Percentiles rank a stretch among this genome's conserved stretches.
Evolutionary conservation across 208 protist species (phyloP).

Genomic region (Herpetomonas samuelpessoai): DNA sequence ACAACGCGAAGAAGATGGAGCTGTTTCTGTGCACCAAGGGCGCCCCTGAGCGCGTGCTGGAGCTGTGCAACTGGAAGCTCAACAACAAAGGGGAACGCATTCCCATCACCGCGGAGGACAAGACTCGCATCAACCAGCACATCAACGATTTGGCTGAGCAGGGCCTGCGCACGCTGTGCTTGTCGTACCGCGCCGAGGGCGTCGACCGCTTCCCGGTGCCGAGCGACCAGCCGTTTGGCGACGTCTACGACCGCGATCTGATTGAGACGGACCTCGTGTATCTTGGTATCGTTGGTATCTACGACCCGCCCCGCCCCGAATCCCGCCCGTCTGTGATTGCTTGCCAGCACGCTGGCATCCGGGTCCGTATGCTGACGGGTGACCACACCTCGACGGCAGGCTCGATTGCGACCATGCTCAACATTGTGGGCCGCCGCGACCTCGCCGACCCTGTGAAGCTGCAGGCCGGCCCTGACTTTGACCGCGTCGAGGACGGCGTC

Average conservation of each 20-base stretch:
- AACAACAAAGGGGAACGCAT: constrained; percentile 29
- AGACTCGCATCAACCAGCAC: constrained; percentile 34
- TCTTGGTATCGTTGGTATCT: constrained; percentile 90
- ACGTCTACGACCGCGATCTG: constrained; percentile 50
- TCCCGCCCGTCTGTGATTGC: constrained; percentile 75
- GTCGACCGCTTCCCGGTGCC: constrained; percentile 29
- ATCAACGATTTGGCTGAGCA: constrained; percentile 62
- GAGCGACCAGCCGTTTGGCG: constrained; percentile 39
- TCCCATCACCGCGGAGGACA: constrained; percentile 36
- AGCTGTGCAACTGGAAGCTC: constrained; percentile 59
- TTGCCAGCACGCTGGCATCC: constrained; percentile 88
- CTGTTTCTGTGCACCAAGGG: constrained; percentile 88
- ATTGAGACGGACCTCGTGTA: constrained; percentile 87
- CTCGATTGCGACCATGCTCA: constrained; percentile 85
- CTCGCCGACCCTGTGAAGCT: constrained; percentile 59
- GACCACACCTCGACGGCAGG: constrained; percentile 87
- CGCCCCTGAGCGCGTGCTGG: constrained; percentile 82
- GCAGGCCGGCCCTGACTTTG: constrained; percentile 82
- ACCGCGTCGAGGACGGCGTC: constrained; percentile 57
- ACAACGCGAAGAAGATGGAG: constrained; percentile 44
- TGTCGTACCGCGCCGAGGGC: constrained; percentile 50
- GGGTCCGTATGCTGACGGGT: constrained; percentile 90
- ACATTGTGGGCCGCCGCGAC: constrained; percentile 74
- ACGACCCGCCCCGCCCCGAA: constrained; percentile 89
- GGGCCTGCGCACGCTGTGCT: constrained; percentile 63